Percentiles rank a stretch among this genome's conserved stretches.
These are phyloP conservation scores for Stagonosporopsis cucurbitacearum DNA, from an alignment of 2,329 filamentous ascomycete species.

Conservation along the genomic window DNA sequence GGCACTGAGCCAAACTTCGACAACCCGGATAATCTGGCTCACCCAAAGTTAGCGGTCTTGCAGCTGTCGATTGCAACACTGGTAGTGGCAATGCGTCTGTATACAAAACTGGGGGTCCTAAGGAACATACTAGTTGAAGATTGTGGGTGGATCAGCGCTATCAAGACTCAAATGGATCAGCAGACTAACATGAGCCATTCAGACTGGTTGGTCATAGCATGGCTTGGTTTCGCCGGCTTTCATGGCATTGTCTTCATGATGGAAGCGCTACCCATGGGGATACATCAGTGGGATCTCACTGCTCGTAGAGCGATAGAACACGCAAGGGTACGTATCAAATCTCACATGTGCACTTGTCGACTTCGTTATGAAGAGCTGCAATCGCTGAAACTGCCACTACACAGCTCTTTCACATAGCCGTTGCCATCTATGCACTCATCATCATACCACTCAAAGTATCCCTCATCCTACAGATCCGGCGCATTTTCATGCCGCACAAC, in stretches of 20 bases:
- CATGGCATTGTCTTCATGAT: conserved; percentile 18
- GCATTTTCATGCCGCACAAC: conserved; percentile 22
- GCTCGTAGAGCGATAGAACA: conserved; percentile 14
- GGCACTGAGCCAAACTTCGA: conserved; percentile 18
- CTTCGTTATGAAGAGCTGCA: not conserved
- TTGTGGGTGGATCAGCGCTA: conserved; percentile 13
- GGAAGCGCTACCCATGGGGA: conserved; percentile 13
- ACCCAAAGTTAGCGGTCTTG: conserved; percentile 11
- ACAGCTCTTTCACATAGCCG: conserved; percentile 22
- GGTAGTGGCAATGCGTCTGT: conserved; percentile 17
- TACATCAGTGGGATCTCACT: conserved; percentile 23
- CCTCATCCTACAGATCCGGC: conserved; percentile 28
- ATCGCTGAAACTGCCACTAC: not conserved
- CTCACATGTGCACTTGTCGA: not conserved
- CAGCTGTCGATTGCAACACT: conserved; percentile 16
- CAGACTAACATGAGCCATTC: not conserved
- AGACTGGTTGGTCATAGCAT: conserved; percentile 21
- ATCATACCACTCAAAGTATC: conserved; percentile 26
- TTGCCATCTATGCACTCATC: conserved; percentile 20
- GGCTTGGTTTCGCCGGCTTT: conserved; percentile 16
- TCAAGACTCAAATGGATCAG: not conserved
- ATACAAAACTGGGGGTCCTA: conserved; percentile 14
- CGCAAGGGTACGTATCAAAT: conserved; percentile 11
- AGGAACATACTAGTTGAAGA: conserved; percentile 20
- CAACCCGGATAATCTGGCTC: conserved; percentile 11